Evolutionary conservation across 176 grass and related monocot species (phyloP), one percentile per base, ranked within the genome.

Genomic region (Secale cereale): DNA sequence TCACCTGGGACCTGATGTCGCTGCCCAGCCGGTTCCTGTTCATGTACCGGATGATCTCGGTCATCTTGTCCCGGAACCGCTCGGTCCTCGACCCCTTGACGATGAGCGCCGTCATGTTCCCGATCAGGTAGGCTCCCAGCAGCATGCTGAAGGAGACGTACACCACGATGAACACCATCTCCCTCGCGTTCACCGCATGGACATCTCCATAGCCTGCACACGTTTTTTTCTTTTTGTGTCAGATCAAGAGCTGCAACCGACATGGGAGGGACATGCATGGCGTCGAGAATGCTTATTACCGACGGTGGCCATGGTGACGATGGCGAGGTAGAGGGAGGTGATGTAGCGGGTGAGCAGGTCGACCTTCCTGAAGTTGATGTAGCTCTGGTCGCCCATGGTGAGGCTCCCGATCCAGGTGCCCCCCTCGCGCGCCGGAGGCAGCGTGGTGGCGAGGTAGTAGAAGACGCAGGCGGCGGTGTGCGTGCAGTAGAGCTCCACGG

Each of bases 51-150:
- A 90, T 93, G 27, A 98, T 81, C 70, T 98, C 95, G 9, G 91
- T 85, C 95, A 98, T 98, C 88, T 86, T 98, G 88, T 98, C 95
- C 48, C 95, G 10, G 79, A 98, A 98, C 41, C 86, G 82, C 89
- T 98, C 95, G 0, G 95, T 98, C 84, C 82, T 94, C 0, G 95
- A 98, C 1, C 93, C 95, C 76, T 89, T 95, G 8, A 98, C 95
- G 8, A 98, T 98, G 37, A 98, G 77, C 65, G 95, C 95, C 3
- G 93, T 98, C 95, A 98, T 98, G 68, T 98, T 98, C 46, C 95
- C 95, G 29, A 98, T 90, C 12, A 98, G 81, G 70, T 98, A 98
- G 1, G 95, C 93, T 8, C 93, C 72, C 4, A 98, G 91, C 45
- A 98, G 83, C 78, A 98, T 92, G 78, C 88, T 85, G 71, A 98